Percentiles rank a stretch among this genome's conserved stretches.
Evolutionary conservation across 2,329 filamentous ascomycete species (phyloP).

Genomic region (Ophiostoma australiae): DNA sequence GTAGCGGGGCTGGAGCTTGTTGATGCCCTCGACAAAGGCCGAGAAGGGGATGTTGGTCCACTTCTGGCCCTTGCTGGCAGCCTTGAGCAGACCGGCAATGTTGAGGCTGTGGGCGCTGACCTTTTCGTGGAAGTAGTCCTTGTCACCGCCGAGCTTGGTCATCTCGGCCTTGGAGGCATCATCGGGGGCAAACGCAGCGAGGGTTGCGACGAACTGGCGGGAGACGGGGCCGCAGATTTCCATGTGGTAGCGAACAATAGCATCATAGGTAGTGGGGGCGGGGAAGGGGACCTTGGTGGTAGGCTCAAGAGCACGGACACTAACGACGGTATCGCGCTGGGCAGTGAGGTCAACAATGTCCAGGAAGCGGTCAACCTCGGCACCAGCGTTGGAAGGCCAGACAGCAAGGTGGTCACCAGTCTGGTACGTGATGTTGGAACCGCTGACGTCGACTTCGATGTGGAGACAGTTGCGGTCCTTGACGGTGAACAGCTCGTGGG

Average conservation of each 20-base stretch:
- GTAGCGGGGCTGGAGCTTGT: constrained; percentile 94
- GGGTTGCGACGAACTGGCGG: constrained; percentile 83
- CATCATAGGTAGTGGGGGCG: constrained; percentile 92
- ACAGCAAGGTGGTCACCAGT: constrained; percentile 96
- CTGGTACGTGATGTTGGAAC: constrained; percentile 85
- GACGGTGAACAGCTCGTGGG: constrained; percentile 82
- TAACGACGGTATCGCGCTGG: constrained; percentile 78
- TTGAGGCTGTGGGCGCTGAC: constrained; percentile 79
- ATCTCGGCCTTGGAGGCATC: constrained; percentile 82
- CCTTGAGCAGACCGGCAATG: constrained; percentile 77
- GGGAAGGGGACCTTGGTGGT: constrained; percentile 98
- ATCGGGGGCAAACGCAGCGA: constrained; percentile 84
- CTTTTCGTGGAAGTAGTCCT: constrained; percentile 89
- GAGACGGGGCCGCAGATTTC: constrained; percentile 94
- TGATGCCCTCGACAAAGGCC: constrained; percentile 84
- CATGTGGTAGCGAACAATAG: constrained; percentile 89
- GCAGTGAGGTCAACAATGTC: constrained; percentile 67
- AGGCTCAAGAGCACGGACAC: constrained; percentile 84
- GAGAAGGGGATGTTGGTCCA: constrained; percentile 91
- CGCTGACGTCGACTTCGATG: constrained; percentile 87
- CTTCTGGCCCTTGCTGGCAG: constrained; percentile 64
- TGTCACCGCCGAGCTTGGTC: constrained; percentile 82
- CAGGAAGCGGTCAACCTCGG: constrained; percentile 86
- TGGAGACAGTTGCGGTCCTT: constrained; percentile 93
- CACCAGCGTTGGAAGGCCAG: constrained; percentile 93